A percentile compares a stretch with the other conserved stretches of the same genome.
Evolutionary conservation across 164 flowering plant species (phyloP).

Genomic region (Vitis rupestris): DNA sequence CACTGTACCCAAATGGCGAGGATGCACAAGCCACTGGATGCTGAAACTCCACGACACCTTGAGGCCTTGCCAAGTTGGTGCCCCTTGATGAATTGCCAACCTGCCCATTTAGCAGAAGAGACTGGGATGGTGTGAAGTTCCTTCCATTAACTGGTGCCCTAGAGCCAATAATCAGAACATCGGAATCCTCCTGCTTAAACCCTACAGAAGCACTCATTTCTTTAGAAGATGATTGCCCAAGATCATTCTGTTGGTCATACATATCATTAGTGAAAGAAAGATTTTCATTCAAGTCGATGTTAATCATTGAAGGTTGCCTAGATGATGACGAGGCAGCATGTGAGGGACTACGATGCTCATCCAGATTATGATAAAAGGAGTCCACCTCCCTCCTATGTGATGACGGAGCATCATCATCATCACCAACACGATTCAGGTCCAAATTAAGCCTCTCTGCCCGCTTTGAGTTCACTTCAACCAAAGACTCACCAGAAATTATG

Average conservation of each 20-base stretch:
- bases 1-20: background rate
- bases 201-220: background rate
- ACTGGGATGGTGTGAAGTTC: background rate
- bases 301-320: background rate
- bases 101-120: background rate
- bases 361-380: background rate
- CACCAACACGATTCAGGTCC: constrained; percentile 3
- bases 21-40: background rate
- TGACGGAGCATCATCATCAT: background rate
- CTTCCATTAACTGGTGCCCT: background rate
- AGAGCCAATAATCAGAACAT: background rate
- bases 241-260: background rate
- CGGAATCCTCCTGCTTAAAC: background rate
- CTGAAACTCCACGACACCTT: background rate
- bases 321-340: background rate
- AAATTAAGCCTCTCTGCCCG: background rate
- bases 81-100: background rate
- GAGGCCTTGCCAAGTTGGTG: background rate
- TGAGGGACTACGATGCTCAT: background rate
- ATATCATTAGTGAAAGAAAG: background rate
- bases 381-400: background rate
- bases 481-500: background rate
- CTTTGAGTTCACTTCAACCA: background rate
- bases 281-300: background rate
- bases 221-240: background rate